Conservation (phyloP, 164 flowering plant species). For the Aristolochia fimbriata region DNA sequence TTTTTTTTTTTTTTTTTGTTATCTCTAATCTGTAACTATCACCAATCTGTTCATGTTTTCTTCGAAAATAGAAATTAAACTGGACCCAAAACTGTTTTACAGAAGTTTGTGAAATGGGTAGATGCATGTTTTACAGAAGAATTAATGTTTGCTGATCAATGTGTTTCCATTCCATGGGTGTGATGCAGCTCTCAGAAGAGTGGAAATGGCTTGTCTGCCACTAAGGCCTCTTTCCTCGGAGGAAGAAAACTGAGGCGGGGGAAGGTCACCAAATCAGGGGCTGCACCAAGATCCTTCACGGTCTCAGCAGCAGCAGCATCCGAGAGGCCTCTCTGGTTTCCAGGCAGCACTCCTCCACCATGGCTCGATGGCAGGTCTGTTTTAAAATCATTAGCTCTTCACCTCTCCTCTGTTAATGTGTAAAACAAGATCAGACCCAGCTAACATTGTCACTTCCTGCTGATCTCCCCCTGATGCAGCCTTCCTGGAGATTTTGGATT, state of each 20-base stretch:
- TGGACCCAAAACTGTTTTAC: too few relatives aligned
- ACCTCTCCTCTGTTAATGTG: background rate
- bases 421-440: background rate
- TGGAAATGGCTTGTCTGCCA: slow-evolving; percentile 38
- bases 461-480: too few relatives aligned
- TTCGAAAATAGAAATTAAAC: too few relatives aligned
- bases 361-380: slow-evolving; percentile 96
- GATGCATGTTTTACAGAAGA: too few relatives aligned
- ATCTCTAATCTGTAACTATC: background rate
- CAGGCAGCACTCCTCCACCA: slow-evolving; percentile 92
- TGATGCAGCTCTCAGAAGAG: slow-evolving; percentile 56
- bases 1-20: too few relatives aligned
- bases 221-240: slow-evolving; percentile 64
- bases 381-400: background rate
- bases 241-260: slow-evolving; percentile 49
- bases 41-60: background rate
- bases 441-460: background rate
- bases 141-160: background rate
- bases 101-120: too few relatives aligned
- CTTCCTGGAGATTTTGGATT: slow-evolving; percentile 98
- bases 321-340: slow-evolving; percentile 92
- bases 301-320: slow-evolving; percentile 53
- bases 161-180: background rate
- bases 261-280: slow-evolving; percentile 23
- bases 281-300: slow-evolving; percentile 15